Conservation (phyloP, 768 basidiomycete species). For the Mrakia frigida region DNA sequence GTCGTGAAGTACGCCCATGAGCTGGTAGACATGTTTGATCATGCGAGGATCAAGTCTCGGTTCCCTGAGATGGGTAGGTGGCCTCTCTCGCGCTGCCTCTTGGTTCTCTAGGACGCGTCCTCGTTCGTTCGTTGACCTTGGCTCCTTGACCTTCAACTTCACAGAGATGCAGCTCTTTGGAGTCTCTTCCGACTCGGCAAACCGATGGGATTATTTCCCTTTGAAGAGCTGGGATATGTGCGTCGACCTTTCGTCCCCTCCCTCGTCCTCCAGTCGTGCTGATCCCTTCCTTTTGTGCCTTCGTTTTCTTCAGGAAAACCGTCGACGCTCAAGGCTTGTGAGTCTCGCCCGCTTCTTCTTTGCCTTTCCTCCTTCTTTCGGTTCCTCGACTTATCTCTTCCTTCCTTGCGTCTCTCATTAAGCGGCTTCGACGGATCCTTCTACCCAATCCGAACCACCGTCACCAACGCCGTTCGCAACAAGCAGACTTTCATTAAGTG, state of each 20-base stretch:
- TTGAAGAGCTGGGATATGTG: neutral
- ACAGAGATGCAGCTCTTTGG: constrained; percentile 30
- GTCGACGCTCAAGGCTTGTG: constrained; percentile 25
- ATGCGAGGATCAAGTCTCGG: neutral
- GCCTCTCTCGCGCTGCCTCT: too few relatives aligned
- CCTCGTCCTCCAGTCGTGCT: neutral
- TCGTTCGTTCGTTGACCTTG: neutral
- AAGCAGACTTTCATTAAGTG: constrained; percentile 16
- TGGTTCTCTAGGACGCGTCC: too few relatives aligned
- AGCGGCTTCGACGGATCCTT: constrained; percentile 18
- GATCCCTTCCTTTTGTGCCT: neutral
- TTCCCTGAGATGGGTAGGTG: constrained; percentile 16
- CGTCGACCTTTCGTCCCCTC: neutral
- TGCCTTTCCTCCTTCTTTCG: neutral
- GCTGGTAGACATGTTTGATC: constrained; percentile 21
- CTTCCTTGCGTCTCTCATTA: too few relatives aligned
- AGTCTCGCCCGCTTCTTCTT: neutral
- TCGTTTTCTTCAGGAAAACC: constrained; percentile 6
- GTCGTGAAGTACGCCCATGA: constrained; percentile 31
- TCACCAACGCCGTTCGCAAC: constrained; percentile 19
- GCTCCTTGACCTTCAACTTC: neutral
- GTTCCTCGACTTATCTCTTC: neutral
- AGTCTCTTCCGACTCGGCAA: constrained; percentile 28
- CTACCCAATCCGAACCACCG: constrained; percentile 31
- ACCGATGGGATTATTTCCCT: constrained; percentile 30